phyloP scores from a whole-genome alignment of 2,329 filamentous ascomycete species.

The Zymoseptoria crescenta region DNA sequence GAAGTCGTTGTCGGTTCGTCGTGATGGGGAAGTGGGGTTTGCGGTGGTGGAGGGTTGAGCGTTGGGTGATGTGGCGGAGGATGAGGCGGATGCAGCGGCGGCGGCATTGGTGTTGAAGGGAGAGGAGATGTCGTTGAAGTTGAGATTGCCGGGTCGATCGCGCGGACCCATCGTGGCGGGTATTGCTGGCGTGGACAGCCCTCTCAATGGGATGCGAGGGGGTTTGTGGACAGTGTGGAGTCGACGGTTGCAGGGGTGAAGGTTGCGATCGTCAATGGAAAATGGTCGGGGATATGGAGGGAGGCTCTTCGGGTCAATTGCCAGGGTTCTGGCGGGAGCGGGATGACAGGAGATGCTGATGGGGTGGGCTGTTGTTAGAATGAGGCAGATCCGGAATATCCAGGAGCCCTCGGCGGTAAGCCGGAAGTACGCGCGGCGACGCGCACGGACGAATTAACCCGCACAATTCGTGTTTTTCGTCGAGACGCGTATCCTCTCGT shows the following conservation, averaged over 20 bases:
- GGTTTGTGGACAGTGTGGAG: not conserved
- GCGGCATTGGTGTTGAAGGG: not conserved
- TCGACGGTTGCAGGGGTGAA: not conserved
- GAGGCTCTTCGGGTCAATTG: no score
- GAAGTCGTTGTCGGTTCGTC: slow-evolving; percentile 11
- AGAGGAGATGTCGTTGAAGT: slow-evolving; percentile 4
- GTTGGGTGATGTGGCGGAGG: not conserved
- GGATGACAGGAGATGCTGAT: not conserved
- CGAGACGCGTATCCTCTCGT: no score
- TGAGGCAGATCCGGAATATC: no score
- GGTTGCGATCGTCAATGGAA: not conserved
- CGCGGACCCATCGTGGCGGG: not conserved
- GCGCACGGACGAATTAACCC: no score
- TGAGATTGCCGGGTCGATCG: not conserved
- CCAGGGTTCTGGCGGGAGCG: not conserved
- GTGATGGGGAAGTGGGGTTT: not conserved
- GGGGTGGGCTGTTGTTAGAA: no score
- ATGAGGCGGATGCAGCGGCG: not conserved
- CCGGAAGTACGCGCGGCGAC: no score
- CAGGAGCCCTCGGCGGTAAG: no score
- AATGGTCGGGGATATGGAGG: not conserved
- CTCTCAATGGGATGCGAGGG: not conserved
- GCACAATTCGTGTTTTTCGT: no score
- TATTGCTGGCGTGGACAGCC: not conserved
- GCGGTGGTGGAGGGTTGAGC: not conserved